Conservation (phyloP, 768 basidiomycete species). For the Lentinula edodes region DNA sequence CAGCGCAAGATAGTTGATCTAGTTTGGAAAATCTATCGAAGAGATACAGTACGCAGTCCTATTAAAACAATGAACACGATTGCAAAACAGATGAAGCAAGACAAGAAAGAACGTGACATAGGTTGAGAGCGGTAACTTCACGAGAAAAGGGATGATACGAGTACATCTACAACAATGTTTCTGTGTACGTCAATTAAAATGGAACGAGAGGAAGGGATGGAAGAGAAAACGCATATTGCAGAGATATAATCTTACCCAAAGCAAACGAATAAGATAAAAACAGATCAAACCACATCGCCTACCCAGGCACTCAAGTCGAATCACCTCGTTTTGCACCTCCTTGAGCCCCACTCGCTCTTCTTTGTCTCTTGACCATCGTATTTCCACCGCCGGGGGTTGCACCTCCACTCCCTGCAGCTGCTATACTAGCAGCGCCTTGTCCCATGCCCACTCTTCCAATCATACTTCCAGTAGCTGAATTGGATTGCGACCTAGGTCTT, state of each 20-base stretch:
- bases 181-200: constrained; percentile 12
- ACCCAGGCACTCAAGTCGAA: constrained; percentile 1
- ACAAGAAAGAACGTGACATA: constrained; percentile 6
- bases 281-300: constrained; percentile 1
- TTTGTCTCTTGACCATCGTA: constrained; percentile 69
- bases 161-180: constrained; percentile 29
- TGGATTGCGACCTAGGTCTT: constrained; percentile 70
- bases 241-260: constrained; percentile 8
- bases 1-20: neutral
- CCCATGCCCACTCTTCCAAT: constrained; percentile 12
- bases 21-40: neutral
- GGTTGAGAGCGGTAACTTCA: neutral
- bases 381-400: constrained; percentile 25
- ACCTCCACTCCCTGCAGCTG: constrained; percentile 24
- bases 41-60: neutral
- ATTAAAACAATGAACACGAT: neutral
- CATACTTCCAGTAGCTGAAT: constrained; percentile 35
- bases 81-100: constrained; percentile 10
- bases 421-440: constrained; percentile 17
- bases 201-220: constrained; percentile 6
- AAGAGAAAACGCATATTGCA: constrained; percentile 7
- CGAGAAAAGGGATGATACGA: constrained; percentile 20
- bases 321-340: constrained; percentile 23
- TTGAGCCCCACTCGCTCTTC: constrained; percentile 57
- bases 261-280: constrained; percentile 10